Percentiles rank a stretch among this genome's conserved stretches.
Conservation (phyloP, 75 land plant genomes). For the Cryptomeria japonica region DNA sequence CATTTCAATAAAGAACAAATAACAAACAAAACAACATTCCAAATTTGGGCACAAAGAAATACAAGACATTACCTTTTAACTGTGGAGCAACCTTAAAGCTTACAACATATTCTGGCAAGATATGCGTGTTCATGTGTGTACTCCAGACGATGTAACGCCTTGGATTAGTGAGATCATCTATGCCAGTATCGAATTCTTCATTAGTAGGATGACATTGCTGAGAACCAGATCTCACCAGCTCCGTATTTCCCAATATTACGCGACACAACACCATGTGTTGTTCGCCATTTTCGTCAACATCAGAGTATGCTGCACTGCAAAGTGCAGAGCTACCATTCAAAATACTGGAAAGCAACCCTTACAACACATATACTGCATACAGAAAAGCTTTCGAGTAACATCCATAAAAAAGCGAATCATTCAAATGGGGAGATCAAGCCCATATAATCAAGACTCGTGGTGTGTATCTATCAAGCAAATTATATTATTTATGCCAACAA, state of each 20-base stretch:
- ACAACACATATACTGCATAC: background rate
- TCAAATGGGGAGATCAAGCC: background rate
- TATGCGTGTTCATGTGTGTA: slow-evolving; percentile 58
- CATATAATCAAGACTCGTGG: background rate
- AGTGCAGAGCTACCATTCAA: background rate
- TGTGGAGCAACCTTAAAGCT: slow-evolving; percentile 43
- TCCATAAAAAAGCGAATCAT: slow-evolving; percentile 36
- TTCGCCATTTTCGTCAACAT: slow-evolving; percentile 67
- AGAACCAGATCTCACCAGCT: slow-evolving; percentile 44
- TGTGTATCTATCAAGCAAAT: background rate
- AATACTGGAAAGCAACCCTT: slow-evolving; percentile 31
- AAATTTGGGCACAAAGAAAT: background rate
- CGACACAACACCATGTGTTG: slow-evolving; percentile 60
- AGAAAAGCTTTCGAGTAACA: slow-evolving; percentile 41
- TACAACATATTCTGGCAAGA: slow-evolving; percentile 48
- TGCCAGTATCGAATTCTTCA: slow-evolving; percentile 46
- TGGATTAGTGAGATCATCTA: slow-evolving; percentile 37
- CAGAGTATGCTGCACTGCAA: slow-evolving; percentile 40
- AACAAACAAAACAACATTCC: background rate
- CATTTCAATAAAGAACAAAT: background rate
- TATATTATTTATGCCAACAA: background rate
- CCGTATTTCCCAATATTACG: slow-evolving; percentile 45
- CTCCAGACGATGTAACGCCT: slow-evolving; percentile 47
- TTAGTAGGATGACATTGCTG: slow-evolving; percentile 43
- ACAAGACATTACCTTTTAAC: slow-evolving; percentile 32